Percentiles rank a stretch among this genome's conserved stretches.
phyloP scores from a whole-genome alignment of 805 yeast genomes.

The Jamesozyma lodderae region DNA sequence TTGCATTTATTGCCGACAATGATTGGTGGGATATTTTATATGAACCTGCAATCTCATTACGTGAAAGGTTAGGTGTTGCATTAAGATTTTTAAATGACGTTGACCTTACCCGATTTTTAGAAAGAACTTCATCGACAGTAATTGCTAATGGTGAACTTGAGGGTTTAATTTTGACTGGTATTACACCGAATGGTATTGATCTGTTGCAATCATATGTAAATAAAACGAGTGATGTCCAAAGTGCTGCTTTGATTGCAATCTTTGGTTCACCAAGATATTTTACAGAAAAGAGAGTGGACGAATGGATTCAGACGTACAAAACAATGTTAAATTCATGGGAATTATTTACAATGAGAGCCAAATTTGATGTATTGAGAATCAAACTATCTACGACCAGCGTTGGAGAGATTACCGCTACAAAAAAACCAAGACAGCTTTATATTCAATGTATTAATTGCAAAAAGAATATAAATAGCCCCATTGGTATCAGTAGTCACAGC shows the following conservation, averaged over 20 bases:
- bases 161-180: conserved; percentile 85
- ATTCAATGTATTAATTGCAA: conserved; percentile 80
- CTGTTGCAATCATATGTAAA: conserved; percentile 80
- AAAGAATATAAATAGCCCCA: conserved; percentile 45
- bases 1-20: conserved; percentile 87
- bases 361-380: conserved; percentile 72
- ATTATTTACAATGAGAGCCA: conserved; percentile 67
- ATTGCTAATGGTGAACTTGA: conserved; percentile 77
- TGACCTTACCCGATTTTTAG: conserved; percentile 64
- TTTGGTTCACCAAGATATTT: conserved; percentile 82
- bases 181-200: conserved; percentile 75
- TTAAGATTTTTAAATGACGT: conserved; percentile 73
- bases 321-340: conserved; percentile 70
- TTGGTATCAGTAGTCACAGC: neutral
- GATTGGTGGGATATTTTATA: conserved; percentile 96
- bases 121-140: conserved; percentile 60
- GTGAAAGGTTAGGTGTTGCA: conserved; percentile 88
- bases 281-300: conserved; percentile 58
- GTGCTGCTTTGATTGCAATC: conserved; percentile 73
- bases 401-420: conserved; percentile 40
- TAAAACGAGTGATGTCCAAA: conserved; percentile 83
- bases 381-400: conserved; percentile 46
- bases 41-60: conserved; percentile 76
- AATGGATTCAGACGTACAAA: conserved; percentile 71
- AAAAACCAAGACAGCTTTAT: conserved; percentile 64